These are phyloP conservation scores for Solanum tarapatanum DNA, from an alignment of 257 asterid genomes.

Conservation along the genomic window DNA sequence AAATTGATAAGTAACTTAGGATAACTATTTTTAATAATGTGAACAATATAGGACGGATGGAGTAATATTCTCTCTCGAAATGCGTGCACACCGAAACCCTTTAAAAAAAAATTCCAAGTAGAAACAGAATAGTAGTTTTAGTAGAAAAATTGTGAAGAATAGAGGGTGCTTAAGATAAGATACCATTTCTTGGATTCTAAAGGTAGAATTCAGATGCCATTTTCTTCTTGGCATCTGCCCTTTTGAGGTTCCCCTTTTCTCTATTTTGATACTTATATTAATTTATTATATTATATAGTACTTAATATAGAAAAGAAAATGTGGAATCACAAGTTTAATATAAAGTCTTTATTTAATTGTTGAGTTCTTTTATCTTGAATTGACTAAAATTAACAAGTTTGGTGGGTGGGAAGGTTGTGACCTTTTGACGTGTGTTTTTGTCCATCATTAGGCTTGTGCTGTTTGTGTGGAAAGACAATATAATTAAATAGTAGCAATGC, in stretches of 20 bases:
- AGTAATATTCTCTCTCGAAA: background rate
- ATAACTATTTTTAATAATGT: background rate
- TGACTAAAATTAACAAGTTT: background rate
- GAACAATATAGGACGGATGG: background rate
- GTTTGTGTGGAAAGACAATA: background rate
- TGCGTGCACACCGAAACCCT: too few relatives aligned
- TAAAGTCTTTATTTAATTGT: background rate
- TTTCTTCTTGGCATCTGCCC: background rate
- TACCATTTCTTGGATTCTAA: constrained; percentile 18
- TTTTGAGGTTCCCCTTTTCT: background rate
- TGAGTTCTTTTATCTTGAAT: background rate
- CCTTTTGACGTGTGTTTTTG: background rate
- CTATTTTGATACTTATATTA: background rate
- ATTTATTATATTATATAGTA: background rate
- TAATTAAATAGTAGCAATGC: background rate
- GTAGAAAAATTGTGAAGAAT: background rate
- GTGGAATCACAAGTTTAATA: background rate
- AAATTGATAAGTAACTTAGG: background rate
- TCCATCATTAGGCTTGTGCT: background rate
- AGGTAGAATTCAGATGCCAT: background rate
- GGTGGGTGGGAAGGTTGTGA: background rate
- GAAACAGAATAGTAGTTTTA: background rate
- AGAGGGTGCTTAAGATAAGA: background rate
- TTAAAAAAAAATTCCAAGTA: background rate
- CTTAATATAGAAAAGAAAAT: background rate